Evolutionary conservation across 2,329 filamentous ascomycete genomes (phyloP).

Genomic region (Alternaria postmessia): DNA sequence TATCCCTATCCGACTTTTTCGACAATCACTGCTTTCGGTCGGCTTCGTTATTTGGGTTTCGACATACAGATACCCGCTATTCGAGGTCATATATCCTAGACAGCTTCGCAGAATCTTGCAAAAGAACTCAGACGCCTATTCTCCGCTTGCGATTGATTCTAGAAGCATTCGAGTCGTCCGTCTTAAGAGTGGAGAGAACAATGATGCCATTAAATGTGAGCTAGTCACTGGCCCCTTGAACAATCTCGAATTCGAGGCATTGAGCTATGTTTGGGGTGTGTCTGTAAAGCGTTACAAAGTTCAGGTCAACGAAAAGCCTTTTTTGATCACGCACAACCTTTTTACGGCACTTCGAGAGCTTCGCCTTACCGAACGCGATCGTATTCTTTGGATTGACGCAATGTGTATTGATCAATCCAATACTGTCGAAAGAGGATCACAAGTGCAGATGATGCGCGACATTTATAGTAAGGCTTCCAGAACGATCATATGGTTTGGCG

Average conservation of each 20-base stretch:
- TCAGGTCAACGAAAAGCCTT: slow-evolving; percentile 1
- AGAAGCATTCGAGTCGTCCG: background rate
- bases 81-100: slow-evolving; percentile 5
- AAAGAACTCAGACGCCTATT: slow-evolving; percentile 6
- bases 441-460: slow-evolving; percentile 22
- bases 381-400: slow-evolving; percentile 7
- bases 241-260: slow-evolving; percentile 12
- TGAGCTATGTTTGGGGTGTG: slow-evolving; percentile 18
- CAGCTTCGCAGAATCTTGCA: background rate
- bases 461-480: slow-evolving; percentile 13
- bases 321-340: slow-evolving; percentile 13
- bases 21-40: background rate
- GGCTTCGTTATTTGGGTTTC: slow-evolving; percentile 5
- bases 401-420: slow-evolving; percentile 7
- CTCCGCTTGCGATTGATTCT: background rate
- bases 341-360: slow-evolving; percentile 12
- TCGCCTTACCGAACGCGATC: background rate
- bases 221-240: background rate
- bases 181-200: background rate
- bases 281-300: slow-evolving; percentile 3
- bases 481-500: slow-evolving; percentile 18
- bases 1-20: background rate
- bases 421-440: slow-evolving; percentile 9
- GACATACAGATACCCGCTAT: slow-evolving; percentile 8
- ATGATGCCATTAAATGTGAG: slow-evolving; percentile 10